A percentile compares a stretch with the other conserved stretches of the same genome.
phyloP scores from a whole-genome alignment of 2,329 filamentous ascomycete genomes.

The Penicillium aurantiogriseum region DNA sequence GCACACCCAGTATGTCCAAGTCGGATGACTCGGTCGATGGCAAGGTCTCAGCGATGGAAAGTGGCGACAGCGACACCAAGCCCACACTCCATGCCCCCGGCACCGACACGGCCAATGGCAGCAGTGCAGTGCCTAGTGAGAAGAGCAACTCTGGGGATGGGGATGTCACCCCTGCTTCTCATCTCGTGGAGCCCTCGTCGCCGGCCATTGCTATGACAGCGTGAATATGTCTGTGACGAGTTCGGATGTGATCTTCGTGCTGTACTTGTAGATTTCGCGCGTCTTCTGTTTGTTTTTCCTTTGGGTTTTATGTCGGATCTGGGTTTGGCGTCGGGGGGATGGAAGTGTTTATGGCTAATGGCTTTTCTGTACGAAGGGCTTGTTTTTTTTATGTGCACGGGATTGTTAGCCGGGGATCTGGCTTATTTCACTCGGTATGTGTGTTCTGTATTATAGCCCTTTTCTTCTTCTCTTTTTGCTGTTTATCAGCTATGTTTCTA shows the following conservation, averaged over 20 bases:
- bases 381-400: background rate
- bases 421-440: background rate
- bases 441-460: slow-evolving; percentile 12
- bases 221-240: slow-evolving; percentile 19
- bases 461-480: background rate
- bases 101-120: slow-evolving; percentile 23
- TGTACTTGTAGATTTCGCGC: slow-evolving; percentile 28
- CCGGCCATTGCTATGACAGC: slow-evolving; percentile 45
- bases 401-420: background rate
- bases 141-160: slow-evolving; percentile 57
- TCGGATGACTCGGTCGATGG: slow-evolving; percentile 57
- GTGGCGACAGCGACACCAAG: slow-evolving; percentile 57
- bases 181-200: slow-evolving; percentile 53
- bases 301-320: background rate
- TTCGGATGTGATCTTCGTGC: slow-evolving; percentile 1
- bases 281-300: background rate
- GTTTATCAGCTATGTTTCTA: background rate
- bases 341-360: background rate
- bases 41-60: slow-evolving; percentile 55
- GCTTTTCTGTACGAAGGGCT: background rate
- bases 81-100: slow-evolving; percentile 49
- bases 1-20: slow-evolving; percentile 52
- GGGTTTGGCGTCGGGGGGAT: slow-evolving; percentile 4
- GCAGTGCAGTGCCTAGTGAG: slow-evolving; percentile 58
- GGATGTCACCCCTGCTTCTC: slow-evolving; percentile 46